Evolutionary conservation across 768 basidiomycete genomes (phyloP).

Genomic region (Trametes sanguinea): DNA sequence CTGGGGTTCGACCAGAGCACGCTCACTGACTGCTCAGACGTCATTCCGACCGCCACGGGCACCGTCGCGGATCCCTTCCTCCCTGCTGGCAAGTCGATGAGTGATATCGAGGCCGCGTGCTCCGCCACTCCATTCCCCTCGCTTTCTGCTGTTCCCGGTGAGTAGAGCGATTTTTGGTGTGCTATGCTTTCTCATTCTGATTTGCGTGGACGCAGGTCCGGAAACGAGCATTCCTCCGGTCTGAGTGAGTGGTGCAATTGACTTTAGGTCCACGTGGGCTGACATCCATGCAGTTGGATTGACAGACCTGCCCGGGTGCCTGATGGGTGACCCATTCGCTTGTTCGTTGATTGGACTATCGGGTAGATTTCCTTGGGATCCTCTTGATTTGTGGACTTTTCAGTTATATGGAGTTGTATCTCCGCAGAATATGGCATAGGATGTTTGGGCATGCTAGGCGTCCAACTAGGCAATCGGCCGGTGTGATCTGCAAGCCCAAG

Average conservation of each 20-base stretch:
- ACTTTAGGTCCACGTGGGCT: too few relatives aligned
- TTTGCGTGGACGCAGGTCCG: not conserved
- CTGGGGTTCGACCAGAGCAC: constrained; percentile 17
- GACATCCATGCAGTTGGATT: too few relatives aligned
- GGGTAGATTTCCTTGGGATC: too few relatives aligned
- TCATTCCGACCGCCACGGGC: constrained; percentile 18
- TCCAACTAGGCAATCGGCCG: too few relatives aligned
- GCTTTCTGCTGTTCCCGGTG: constrained; percentile 30
- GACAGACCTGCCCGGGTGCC: too few relatives aligned
- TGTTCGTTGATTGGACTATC: too few relatives aligned
- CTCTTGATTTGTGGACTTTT: too few relatives aligned
- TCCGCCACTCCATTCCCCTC: constrained; percentile 25
- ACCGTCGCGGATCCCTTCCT: constrained; percentile 22
- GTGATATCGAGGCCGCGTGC: constrained; percentile 28
- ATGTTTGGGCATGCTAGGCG: too few relatives aligned
- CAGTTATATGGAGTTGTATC: too few relatives aligned
- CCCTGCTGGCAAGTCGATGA: constrained; percentile 27
- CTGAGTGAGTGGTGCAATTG: not conserved
- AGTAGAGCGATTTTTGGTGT: not conserved
- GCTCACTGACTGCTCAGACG: constrained; percentile 22
- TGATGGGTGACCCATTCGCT: too few relatives aligned
- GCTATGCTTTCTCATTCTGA: not conserved
- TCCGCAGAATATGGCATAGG: too few relatives aligned
- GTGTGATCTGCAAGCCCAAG: too few relatives aligned
- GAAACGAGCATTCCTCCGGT: constrained; percentile 5